Percentiles rank a stretch among this genome's conserved stretches.
Conservation (phyloP, 257 asterid species). For the Petrea volubilis region DNA sequence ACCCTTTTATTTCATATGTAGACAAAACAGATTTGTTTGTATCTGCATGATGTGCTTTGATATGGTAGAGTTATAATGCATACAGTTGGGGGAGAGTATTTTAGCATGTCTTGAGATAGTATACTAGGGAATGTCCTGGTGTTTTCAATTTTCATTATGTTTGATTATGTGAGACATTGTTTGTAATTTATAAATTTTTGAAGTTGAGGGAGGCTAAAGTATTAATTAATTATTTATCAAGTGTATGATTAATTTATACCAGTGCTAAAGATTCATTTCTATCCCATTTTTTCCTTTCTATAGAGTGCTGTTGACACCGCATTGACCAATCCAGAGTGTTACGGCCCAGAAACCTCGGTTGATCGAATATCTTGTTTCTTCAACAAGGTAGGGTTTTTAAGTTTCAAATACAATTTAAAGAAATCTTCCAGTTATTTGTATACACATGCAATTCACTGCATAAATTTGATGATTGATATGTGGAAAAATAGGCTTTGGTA, state of each 20-base stretch:
- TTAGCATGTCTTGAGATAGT: no score
- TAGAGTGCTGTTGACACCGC: constrained; percentile 95
- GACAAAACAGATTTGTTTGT: no score
- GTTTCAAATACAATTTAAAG: not conserved
- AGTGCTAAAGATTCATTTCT: no score
- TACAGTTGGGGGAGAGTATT: no score
- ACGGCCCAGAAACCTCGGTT: constrained; percentile 47
- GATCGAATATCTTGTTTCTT: constrained; percentile 82
- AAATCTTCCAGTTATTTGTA: not conserved
- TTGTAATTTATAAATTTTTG: not conserved
- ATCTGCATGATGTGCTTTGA: no score
- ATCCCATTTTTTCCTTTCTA: not conserved
- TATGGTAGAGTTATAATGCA: no score
- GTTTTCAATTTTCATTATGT: not conserved
- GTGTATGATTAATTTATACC: no score
- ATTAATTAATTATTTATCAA: no score
- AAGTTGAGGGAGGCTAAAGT: no score
- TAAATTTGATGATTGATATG: not conserved
- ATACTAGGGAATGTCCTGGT: no score
- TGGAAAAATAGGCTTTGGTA: constrained; percentile 68
- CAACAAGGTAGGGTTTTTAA: constrained; percentile 57
- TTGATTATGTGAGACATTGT: no score
- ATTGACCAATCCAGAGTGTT: constrained; percentile 77
- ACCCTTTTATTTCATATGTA: no score
- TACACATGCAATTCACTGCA: not conserved